phyloP scores from a whole-genome alignment of 176 grass and related monocot species.

The Raddia guianensis region DNA sequence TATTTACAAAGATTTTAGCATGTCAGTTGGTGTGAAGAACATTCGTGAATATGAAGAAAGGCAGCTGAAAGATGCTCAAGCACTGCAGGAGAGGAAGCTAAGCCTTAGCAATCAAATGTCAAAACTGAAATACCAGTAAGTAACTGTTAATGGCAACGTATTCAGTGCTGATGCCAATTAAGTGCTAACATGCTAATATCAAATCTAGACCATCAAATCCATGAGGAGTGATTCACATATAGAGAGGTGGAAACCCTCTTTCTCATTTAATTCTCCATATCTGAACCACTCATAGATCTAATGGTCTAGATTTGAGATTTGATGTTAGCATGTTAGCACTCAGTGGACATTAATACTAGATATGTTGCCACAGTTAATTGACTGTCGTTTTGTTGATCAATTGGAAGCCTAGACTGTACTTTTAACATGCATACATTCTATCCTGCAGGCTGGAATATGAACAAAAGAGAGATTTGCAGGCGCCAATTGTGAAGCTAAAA shows the following conservation, averaged over 20 bases:
- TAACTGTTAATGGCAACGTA: conserved; percentile 17
- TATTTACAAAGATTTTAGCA: conserved; percentile 95
- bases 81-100: conserved; percentile 82
- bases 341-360: too few species aligned
- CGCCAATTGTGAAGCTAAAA: conserved; percentile 72
- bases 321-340: too few species aligned
- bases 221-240: too few species aligned
- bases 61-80: conserved; percentile 83
- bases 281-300: too few species aligned
- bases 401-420: conserved; percentile 22
- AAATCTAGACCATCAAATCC: too few species aligned
- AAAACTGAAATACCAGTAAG: conserved; percentile 99
- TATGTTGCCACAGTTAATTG: neutral
- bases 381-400: neutral
- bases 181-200: too few species aligned
- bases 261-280: too few species aligned
- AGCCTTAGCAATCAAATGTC: conserved; percentile 90
- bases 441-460: conserved; percentile 92
- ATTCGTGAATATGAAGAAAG: conserved; percentile 99
- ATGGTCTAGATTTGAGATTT: too few species aligned
- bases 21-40: conserved; percentile 89
- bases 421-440: conserved; percentile 36
- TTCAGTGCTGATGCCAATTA: too few species aligned
- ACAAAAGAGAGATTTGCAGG: conserved; percentile 85
- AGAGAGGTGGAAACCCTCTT: too few species aligned